Evolutionary conservation across 2,329 filamentous ascomycete genomes (phyloP).

Genomic region (Zelopaecilomyces penicillatus): DNA sequence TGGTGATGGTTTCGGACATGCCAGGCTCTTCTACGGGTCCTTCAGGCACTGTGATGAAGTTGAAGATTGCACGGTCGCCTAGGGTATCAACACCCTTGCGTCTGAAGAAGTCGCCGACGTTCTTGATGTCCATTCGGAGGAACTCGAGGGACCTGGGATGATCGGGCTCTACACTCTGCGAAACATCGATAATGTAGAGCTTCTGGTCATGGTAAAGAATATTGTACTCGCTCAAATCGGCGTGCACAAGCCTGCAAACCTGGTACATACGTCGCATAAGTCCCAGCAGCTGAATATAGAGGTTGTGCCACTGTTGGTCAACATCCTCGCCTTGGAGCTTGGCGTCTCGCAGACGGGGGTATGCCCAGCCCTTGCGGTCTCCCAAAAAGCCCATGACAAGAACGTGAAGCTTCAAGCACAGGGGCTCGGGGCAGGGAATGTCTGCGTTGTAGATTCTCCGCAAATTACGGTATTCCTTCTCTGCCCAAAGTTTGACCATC

Average conservation of each 20-base stretch:
- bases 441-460: conserved; percentile 74
- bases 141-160: conserved; percentile 91
- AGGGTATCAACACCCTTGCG: conserved; percentile 76
- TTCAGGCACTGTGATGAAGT: conserved; percentile 63
- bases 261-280: conserved; percentile 94
- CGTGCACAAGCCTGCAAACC: conserved; percentile 83
- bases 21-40: conserved; percentile 53
- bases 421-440: conserved; percentile 83
- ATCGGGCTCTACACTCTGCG: conserved; percentile 93
- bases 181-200: conserved; percentile 94
- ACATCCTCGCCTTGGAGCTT: conserved; percentile 59
- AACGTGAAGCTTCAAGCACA: conserved; percentile 86
- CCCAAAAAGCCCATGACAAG: conserved; percentile 92
- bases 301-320: conserved; percentile 62
- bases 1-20: conserved; percentile 55
- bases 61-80: conserved; percentile 70
- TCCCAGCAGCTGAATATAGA: conserved; percentile 77
- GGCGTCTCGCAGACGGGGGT: conserved; percentile 84
- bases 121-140: conserved; percentile 96
- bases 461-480: conserved; percentile 95
- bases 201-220: conserved; percentile 76
- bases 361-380: conserved; percentile 76
- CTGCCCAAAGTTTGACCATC: conserved; percentile 98
- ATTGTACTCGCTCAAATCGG: conserved; percentile 97
- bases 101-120: conserved; percentile 86